phyloP scores from a whole-genome alignment of 73 alveolate genomes.

The Breviolum minutum region DNA sequence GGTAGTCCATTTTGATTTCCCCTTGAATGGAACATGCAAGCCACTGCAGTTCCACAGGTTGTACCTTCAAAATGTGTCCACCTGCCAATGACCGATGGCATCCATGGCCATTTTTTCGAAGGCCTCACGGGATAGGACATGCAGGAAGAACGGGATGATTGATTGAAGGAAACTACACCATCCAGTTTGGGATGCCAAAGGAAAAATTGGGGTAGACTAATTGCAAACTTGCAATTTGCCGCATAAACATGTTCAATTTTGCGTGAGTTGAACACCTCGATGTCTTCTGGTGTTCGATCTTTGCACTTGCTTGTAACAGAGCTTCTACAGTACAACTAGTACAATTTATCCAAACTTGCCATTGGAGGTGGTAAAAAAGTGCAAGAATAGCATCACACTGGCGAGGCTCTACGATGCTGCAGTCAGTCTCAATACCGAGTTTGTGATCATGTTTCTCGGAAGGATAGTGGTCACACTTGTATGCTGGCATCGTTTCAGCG shows the following conservation, averaged over 20 bases:
- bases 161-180: no score
- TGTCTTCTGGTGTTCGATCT: neutral
- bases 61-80: slow-evolving; percentile 59
- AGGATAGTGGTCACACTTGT: no score
- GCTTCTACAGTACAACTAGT: neutral
- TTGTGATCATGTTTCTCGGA: slow-evolving; percentile 63
- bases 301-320: neutral
- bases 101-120: slow-evolving; percentile 90
- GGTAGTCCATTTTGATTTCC: neutral
- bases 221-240: no score
- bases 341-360: neutral
- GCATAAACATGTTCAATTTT: no score
- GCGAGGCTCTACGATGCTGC: slow-evolving; percentile 80
- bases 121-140: neutral
- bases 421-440: slow-evolving; percentile 46
- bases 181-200: no score
- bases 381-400: neutral
- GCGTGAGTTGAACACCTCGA: no score
- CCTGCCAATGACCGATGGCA: slow-evolving; percentile 94
- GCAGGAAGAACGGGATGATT: no score
- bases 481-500: no score
- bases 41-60: slow-evolving; percentile 1
- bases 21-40: neutral
- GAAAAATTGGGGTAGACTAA: no score
- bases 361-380: neutral